Conservation (phyloP, 805 yeast species). For the Candida quercuum region DNA sequence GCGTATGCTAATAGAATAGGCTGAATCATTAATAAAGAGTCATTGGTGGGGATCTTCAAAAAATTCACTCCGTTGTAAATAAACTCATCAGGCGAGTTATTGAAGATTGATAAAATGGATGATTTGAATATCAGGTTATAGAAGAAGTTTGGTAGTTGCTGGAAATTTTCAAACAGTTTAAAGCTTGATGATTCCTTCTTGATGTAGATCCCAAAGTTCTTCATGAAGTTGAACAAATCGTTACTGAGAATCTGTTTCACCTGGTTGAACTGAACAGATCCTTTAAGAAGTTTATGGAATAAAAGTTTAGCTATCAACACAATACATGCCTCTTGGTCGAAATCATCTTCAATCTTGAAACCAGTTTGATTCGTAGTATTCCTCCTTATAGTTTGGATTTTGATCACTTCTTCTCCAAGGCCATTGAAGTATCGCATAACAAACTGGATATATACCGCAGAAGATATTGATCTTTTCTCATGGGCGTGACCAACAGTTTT, state of each 20-base stretch:
- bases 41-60: conserved; percentile 78
- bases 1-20: conserved; percentile 80
- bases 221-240: conserved; percentile 77
- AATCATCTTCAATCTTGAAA: conserved; percentile 41
- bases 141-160: conserved; percentile 86
- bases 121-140: conserved; percentile 85
- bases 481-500: conserved; percentile 32
- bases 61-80: conserved; percentile 88
- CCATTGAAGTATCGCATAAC: conserved; percentile 87
- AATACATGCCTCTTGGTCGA: conserved; percentile 96
- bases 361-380: conserved; percentile 46
- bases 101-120: conserved; percentile 89
- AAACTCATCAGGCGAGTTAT: conserved; percentile 96
- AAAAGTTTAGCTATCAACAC: conserved; percentile 84
- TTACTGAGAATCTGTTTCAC: conserved; percentile 85
- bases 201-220: conserved; percentile 84
- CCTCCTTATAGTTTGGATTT: conserved; percentile 78
- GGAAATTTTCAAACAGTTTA: conserved; percentile 71
- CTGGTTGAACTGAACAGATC: conserved; percentile 71
- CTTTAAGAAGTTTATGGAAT: conserved; percentile 68
- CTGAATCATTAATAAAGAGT: conserved; percentile 93
- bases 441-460: conserved; percentile 60
- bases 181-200: conserved; percentile 78
- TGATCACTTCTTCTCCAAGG: conserved; percentile 72
- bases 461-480: conserved; percentile 21